Evolutionary conservation across 2,329 filamentous ascomycete species (phyloP), one percentile per base, ranked within the genome.

Genomic region (Cladophialophora chaetospira): DNA sequence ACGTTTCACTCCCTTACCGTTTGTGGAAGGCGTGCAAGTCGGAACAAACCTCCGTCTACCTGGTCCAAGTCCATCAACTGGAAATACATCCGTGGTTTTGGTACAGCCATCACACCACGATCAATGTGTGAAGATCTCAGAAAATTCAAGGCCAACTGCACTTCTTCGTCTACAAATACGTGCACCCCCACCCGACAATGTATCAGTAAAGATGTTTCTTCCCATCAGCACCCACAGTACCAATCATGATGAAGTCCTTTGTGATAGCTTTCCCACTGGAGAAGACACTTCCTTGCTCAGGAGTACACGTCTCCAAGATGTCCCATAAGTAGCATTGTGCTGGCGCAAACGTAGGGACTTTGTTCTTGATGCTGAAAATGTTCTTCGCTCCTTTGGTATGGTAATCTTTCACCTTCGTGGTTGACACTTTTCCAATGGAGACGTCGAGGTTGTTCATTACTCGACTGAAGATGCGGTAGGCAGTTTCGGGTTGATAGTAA

Each of bases 401-500:
- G 54, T 79, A 79, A 3, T 65, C 65, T 4, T 42, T 25, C n/a
- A 26, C 36, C 8, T 63, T 50, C 0, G 59, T 67, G 1, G 73
- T 77, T 5, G 71, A 70, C 1, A 75, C 65, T 36, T 73, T 74
- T 0, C 83, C 83, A 2, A 82, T 85, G 0, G 81, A 78, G 47
- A 86, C 73, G 57, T 83, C 82, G 9, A 70, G 72, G 43, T 78
- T 76, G 40, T 77, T 72, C 47, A 82, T 72, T 1, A 76, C 75
- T 5, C 82, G 79, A 17, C 75, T 72, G 68, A 84, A 84, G 46
- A 84, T 79, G 55, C 79, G 71, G 51, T 78, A 82, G 2, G 77
- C 74, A 0, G 79, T 80, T 63, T 82, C 73, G 0, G 81, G 82
- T 64, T 84, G 80, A 62, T 82, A 83, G 0, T 75, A 74, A 10